Base-by-base conservation (phyloP, 2,329 filamentous ascomycete genomes). In the Nemania sp. region DNA sequence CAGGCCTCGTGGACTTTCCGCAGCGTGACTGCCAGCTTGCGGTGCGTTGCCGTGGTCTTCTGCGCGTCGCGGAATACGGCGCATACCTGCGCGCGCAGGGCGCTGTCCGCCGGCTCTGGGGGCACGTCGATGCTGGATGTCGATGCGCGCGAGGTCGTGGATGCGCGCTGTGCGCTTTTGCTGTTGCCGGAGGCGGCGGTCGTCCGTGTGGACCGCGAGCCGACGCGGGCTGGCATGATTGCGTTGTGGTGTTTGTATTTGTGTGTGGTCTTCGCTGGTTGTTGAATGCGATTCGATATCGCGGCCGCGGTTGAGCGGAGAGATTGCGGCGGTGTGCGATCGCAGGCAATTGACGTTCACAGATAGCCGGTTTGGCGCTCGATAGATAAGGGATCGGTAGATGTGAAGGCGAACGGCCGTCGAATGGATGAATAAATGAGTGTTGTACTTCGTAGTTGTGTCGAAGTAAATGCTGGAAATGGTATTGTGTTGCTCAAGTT, bases 1-100 rank as follows among this genome's bases (percentile, higher is more conserved):
- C 91, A 96, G 31, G 86, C 80, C 69, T 97, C 93, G 66, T 97
- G 93, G 37, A 96, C 82, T 73, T 96, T 97, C 60, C 93, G 86
- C 56, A 99, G 76, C 44, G 86, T 91, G 56, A 97, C 89, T 3
- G 89, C 88, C 0, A 96, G 81, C 69, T 97, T 97, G 56, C 93
- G 81, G 70, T 99, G 94, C 2, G 90, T 90, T 1, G 92, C 91
- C 0, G 89, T 95, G 1, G 90, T 95, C 64, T 88, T 86, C 72
- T 99, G 94, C 28, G 93, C 91, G 70, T 92, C 89, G 61, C 81
- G 80, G 67, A 92, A 92, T 43, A 91, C 80, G 49, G 80, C 74
- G 68, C 86, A 88, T 47, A 96, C 80, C 67, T 89, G 88, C 30
- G 80, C 81, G 65, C 92, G 88, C 62, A 97, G 75, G 14, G 81